Evolutionary conservation across 2,329 filamentous ascomycete species (phyloP).

Genomic region (Phialophora macrospora): DNA sequence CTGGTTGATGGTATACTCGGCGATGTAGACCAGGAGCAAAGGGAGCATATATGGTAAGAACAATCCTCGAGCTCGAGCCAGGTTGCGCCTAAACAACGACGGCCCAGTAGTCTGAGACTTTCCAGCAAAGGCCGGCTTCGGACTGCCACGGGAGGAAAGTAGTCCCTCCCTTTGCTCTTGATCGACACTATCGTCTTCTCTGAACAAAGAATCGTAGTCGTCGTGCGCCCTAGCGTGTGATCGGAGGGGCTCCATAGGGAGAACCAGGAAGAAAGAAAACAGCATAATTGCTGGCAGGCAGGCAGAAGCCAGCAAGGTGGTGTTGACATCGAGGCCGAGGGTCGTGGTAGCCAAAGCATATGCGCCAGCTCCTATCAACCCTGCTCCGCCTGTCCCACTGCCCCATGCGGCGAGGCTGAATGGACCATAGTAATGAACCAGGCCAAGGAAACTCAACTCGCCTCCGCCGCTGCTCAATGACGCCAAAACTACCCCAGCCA

Average conservation of each 20-base stretch:
- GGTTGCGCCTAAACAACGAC: constrained; percentile 54
- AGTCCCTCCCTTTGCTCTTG: constrained; percentile 42
- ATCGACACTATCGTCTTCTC: constrained; percentile 46
- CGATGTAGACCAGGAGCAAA: constrained; percentile 87
- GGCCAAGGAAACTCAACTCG: constrained; percentile 85
- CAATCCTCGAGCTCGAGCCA: constrained; percentile 70
- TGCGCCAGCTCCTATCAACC: constrained; percentile 81
- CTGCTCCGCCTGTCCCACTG: constrained; percentile 87
- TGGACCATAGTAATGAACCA: constrained; percentile 92
- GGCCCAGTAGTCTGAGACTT: constrained; percentile 35
- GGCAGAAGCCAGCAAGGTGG: constrained; percentile 76
- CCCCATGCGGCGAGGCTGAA: constrained; percentile 90
- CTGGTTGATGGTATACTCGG: constrained; percentile 98
- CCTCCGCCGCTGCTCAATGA: constrained; percentile 85
- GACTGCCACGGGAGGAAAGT: constrained; percentile 41
- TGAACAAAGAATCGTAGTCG: constrained; percentile 47
- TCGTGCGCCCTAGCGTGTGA: constrained; percentile 52
- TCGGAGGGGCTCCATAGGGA: constrained; percentile 72
- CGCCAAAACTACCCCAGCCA: constrained; percentile 81
- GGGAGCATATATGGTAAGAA: constrained; percentile 88
- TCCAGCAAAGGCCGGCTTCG: constrained; percentile 17
- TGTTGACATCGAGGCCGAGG: constrained; percentile 73
- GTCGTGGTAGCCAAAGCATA: constrained; percentile 87
- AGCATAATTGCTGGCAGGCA: constrained; percentile 80
- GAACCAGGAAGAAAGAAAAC: constrained; percentile 78